Conservation (phyloP, 192 early-diverging fungal species). For the Coemansia erecta region DNA sequence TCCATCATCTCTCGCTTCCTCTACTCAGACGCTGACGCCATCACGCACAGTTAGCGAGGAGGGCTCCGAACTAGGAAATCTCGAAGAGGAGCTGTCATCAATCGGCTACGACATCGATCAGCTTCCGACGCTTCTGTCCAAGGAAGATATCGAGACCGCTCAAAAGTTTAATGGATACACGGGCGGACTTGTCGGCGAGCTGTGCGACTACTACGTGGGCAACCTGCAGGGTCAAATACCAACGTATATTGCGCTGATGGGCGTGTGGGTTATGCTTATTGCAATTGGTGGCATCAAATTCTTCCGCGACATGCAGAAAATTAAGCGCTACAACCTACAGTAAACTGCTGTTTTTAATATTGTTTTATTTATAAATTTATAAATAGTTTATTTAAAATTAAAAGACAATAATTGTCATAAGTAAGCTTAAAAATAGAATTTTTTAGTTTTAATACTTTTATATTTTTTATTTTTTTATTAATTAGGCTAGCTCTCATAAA, state of each 20-base stretch:
- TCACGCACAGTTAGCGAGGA: not conserved
- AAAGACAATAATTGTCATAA: too few species aligned
- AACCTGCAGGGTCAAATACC: slow-evolving; percentile 29
- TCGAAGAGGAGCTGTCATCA: slow-evolving; percentile 1
- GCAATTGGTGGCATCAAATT: slow-evolving; percentile 34
- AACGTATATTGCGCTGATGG: slow-evolving; percentile 31
- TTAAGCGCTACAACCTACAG: slow-evolving; percentile 19
- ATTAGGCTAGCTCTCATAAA: too few species aligned
- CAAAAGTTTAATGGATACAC: slow-evolving; percentile 48
- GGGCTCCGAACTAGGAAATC: slow-evolving; percentile 7
- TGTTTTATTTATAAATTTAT: slow-evolving; percentile 7
- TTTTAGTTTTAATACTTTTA: slow-evolving; percentile 1
- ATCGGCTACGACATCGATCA: slow-evolving; percentile 3
- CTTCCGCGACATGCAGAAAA: slow-evolving; percentile 8
- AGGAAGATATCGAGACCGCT: slow-evolving; percentile 26
- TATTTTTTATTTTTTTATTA: not conserved
- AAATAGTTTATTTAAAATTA: slow-evolving; percentile 3
- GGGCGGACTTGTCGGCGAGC: slow-evolving; percentile 40
- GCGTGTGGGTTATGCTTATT: slow-evolving; percentile 37
- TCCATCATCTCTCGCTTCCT: not conserved
- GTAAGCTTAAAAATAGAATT: too few species aligned
- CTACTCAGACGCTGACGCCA: not conserved
- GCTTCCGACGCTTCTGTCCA: slow-evolving; percentile 17
- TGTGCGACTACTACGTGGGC: slow-evolving; percentile 35
- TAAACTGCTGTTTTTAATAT: slow-evolving; percentile 7